These are phyloP conservation scores for Alopecurus myosuroides DNA, from an alignment of 176 grass and related monocot species.

Conservation along the genomic window DNA sequence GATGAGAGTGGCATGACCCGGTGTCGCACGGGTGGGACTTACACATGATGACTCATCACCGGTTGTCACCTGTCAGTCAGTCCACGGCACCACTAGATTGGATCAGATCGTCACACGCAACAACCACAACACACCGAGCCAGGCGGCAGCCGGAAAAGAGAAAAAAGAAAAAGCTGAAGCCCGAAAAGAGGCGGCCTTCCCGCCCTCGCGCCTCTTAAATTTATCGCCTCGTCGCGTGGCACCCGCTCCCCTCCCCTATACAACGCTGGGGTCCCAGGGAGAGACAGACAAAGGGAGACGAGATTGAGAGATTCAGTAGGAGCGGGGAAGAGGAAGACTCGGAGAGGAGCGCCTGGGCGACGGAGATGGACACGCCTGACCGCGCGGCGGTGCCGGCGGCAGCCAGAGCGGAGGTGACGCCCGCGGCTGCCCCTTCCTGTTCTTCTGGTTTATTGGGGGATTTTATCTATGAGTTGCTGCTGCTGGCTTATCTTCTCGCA, in stretches of 20 bases:
- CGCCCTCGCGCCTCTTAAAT: slow-evolving; percentile 27
- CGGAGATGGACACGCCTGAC: slow-evolving; percentile 56
- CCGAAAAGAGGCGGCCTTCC: slow-evolving; percentile 16
- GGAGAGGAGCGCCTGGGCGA: too few species aligned
- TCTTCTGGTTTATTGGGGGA: background rate
- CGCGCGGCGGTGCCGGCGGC: background rate
- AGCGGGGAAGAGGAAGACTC: background rate
- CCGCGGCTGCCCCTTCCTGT: too few species aligned
- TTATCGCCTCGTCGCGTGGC: background rate
- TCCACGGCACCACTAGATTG: background rate
- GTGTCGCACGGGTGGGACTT: background rate
- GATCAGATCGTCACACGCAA: background rate
- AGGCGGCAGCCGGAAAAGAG: background rate
- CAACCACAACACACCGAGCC: background rate
- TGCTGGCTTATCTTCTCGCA: background rate
- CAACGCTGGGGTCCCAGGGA: background rate
- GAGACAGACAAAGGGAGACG: background rate
- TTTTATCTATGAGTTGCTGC: background rate
- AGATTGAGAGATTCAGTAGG: background rate
- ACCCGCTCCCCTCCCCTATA: background rate
- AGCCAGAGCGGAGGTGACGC: slow-evolving; percentile 37
- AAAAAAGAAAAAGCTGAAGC: background rate
- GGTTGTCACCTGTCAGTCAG: background rate
- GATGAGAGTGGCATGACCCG: background rate
- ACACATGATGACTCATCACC: background rate